Evolutionary conservation across 768 basidiomycete species (phyloP).

Genomic region (Termitomyces sp.): DNA sequence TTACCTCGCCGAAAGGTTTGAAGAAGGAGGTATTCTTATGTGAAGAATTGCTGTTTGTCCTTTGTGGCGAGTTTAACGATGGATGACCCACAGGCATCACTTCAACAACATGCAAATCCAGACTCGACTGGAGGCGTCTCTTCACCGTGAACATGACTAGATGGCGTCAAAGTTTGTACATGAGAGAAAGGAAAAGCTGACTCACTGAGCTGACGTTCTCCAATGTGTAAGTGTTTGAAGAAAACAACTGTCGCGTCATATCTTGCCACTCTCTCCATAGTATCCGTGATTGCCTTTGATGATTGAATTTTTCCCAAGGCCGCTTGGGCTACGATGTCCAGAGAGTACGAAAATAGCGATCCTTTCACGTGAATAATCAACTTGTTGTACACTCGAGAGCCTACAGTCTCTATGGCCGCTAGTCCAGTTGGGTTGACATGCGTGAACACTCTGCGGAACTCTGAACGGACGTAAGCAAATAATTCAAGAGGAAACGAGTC

Average conservation of each 20-base stretch:
- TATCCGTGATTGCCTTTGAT: slow-evolving; percentile 44
- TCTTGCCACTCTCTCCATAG: slow-evolving; percentile 58
- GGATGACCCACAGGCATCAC: slow-evolving; percentile 31
- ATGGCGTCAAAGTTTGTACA: background rate
- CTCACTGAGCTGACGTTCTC: slow-evolving; percentile 55
- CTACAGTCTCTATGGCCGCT: slow-evolving; percentile 45
- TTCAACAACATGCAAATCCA: slow-evolving; percentile 57
- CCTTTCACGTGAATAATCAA: slow-evolving; percentile 63
- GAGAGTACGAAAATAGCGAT: slow-evolving; percentile 60
- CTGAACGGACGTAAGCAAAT: slow-evolving; percentile 28
- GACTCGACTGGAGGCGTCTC: slow-evolving; percentile 51
- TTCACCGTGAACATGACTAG: slow-evolving; percentile 71
- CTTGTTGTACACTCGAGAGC: slow-evolving; percentile 50
- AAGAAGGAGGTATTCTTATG: slow-evolving; percentile 44
- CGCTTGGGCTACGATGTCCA: slow-evolving; percentile 65
- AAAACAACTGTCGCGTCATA: slow-evolving; percentile 56
- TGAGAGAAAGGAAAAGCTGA: background rate
- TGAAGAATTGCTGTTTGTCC: slow-evolving; percentile 19
- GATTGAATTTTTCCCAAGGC: slow-evolving; percentile 43
- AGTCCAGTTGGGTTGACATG: slow-evolving; percentile 49
- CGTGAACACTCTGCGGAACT: slow-evolving; percentile 54
- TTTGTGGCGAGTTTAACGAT: slow-evolving; percentile 30
- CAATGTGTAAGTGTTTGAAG: slow-evolving; percentile 51
- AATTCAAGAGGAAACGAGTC: background rate
- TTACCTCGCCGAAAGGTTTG: slow-evolving; percentile 62